These are phyloP conservation scores for Penicillium argentinense DNA, from an alignment of 495 filamentous ascomycete species.

Conservation along the genomic window DNA sequence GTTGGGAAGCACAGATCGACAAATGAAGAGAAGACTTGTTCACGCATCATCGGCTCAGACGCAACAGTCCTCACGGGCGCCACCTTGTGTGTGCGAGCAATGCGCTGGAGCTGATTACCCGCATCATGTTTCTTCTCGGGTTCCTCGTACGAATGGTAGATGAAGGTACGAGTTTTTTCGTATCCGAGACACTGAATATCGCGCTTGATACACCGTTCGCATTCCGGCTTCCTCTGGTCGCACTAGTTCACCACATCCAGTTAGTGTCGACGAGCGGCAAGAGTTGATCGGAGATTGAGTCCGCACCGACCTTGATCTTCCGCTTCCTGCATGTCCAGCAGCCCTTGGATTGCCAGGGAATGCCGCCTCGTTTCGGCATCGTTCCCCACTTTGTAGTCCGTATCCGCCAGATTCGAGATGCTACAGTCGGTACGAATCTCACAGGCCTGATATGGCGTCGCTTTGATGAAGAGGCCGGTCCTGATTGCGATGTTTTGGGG, in stretches of 20 bases:
- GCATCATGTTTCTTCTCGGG: not conserved
- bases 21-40: constrained; percentile 4
- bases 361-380: constrained; percentile 1
- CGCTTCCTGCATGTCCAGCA: constrained; percentile 7
- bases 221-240: constrained; percentile 8
- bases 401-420: no score
- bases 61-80: not conserved
- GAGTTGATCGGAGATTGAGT: not conserved
- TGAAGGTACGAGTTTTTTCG: constrained; percentile 4
- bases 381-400: no score
- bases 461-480: no score
- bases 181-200: constrained; percentile 9
- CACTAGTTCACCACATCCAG: not conserved
- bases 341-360: constrained; percentile 10
- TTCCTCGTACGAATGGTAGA: constrained; percentile 1
- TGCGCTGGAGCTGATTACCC: not conserved
- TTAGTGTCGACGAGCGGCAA: not conserved
- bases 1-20: not conserved
- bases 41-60: not conserved
- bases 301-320: constrained; percentile 6
- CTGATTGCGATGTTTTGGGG: no score
- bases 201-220: constrained; percentile 7
- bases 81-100: not conserved
- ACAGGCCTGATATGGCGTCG: no score
- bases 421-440: no score